Percentiles rank a stretch among this genome's conserved stretches.
Evolutionary conservation across 2,329 filamentous ascomycete genomes (phyloP).

Genomic region (Ophiostoma sp.): DNA sequence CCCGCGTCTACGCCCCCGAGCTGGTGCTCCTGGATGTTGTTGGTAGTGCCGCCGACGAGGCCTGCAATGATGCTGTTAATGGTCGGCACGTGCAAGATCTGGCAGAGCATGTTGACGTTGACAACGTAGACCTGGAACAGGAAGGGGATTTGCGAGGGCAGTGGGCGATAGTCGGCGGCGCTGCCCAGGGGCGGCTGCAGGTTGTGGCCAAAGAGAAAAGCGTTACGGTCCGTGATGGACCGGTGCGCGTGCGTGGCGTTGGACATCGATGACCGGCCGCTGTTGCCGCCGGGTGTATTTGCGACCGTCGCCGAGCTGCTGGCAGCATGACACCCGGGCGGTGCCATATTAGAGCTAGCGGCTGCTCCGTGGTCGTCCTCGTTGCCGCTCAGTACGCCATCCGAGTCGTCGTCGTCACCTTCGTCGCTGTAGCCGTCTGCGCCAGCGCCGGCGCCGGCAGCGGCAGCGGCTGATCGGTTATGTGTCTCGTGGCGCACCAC

Average conservation of each 20-base stretch:
- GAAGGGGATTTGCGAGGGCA: slow-evolving; percentile 51
- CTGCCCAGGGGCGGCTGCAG: slow-evolving; percentile 30
- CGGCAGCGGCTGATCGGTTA: slow-evolving; percentile 29
- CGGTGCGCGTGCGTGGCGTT: slow-evolving; percentile 40
- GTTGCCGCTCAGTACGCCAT: slow-evolving; percentile 33
- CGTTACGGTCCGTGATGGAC: slow-evolving; percentile 43
- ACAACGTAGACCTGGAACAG: slow-evolving; percentile 46
- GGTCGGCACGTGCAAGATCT: slow-evolving; percentile 45
- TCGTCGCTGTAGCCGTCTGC: slow-evolving; percentile 40
- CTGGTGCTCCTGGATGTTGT: not conserved
- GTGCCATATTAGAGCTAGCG: not conserved
- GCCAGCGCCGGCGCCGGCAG: slow-evolving; percentile 30
- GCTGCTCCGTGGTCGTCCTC: not conserved
- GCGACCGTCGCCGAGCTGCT: not conserved
- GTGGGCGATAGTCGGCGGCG: slow-evolving; percentile 42
- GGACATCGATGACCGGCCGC: not conserved
- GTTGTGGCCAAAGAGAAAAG: slow-evolving; percentile 49
- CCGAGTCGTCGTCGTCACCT: slow-evolving; percentile 29
- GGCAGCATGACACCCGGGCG: not conserved
- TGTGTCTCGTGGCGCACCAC: slow-evolving; percentile 41
- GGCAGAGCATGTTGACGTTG: slow-evolving; percentile 46
- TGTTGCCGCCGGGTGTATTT: not conserved
- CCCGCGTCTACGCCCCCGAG: not conserved
- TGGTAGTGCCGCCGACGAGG: slow-evolving; percentile 4
- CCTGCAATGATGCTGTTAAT: slow-evolving; percentile 37